A percentile compares a stretch with the other conserved stretches of the same genome.
phyloP scores from a whole-genome alignment of 2,329 filamentous ascomycete genomes.

The Zymoseptoria crescenta region DNA sequence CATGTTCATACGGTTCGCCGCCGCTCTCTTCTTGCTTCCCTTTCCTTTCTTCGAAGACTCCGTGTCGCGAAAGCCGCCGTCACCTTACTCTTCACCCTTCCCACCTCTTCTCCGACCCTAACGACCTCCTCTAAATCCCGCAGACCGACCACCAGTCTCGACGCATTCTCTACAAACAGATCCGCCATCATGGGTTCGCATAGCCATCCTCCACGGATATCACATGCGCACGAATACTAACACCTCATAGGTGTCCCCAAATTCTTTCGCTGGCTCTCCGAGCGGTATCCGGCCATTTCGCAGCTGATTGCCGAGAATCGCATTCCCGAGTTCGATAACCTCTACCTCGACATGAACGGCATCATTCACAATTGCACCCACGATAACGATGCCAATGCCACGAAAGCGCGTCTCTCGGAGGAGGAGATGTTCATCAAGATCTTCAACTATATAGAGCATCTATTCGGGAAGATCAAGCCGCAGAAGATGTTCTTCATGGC shows the following conservation, averaged over 20 bases:
- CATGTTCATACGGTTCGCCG: not conserved
- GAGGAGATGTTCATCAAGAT: slow-evolving; percentile 99
- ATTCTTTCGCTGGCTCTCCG: slow-evolving; percentile 98
- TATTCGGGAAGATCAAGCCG: slow-evolving; percentile 98
- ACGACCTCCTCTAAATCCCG: not conserved
- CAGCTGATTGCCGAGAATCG: slow-evolving; percentile 97
- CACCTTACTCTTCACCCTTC: slow-evolving; percentile 13
- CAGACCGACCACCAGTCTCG: not conserved
- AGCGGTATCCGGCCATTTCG: slow-evolving; percentile 96
- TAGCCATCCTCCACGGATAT: not conserved
- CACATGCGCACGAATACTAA: slow-evolving; percentile 16
- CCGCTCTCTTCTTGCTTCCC: slow-evolving; percentile 5
- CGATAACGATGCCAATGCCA: slow-evolving; percentile 87
- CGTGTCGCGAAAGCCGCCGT: slow-evolving; percentile 28
- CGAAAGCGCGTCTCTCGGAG: slow-evolving; percentile 86
- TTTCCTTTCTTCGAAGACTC: slow-evolving; percentile 31
- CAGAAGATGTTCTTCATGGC: slow-evolving; percentile 99
- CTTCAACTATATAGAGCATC: slow-evolving; percentile 98
- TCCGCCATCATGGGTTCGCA: slow-evolving; percentile 29
- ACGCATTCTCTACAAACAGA: slow-evolving; percentile 22
- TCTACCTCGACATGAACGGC: slow-evolving; percentile 98
- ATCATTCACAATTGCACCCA: slow-evolving; percentile 99
- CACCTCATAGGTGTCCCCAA: slow-evolving; percentile 66
- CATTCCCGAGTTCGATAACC: slow-evolving; percentile 96
- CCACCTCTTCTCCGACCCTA: slow-evolving; percentile 3